Percentiles rank a stretch among this genome's conserved stretches.
Conservation (phyloP, 2,329 filamentous ascomycete genomes). For the Proliferodiscus dingleyae region DNA sequence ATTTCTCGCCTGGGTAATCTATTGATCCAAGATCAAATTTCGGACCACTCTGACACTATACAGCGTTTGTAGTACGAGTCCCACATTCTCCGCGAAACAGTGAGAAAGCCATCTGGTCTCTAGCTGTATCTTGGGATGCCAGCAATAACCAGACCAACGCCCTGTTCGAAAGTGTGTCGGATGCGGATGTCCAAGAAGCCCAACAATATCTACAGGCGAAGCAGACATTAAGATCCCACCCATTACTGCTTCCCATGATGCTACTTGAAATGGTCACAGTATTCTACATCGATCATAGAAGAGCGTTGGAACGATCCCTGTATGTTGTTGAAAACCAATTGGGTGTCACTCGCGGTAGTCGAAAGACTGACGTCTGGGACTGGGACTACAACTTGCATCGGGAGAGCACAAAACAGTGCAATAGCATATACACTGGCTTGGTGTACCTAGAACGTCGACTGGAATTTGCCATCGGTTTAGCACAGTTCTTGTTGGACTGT, state of each 20-base stretch:
- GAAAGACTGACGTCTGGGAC: slow-evolving; percentile 7
- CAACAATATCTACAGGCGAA: neutral
- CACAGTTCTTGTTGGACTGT: slow-evolving; percentile 3
- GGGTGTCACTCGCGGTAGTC: slow-evolving; percentile 2
- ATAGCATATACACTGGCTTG: slow-evolving; percentile 3
- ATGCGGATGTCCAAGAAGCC: slow-evolving; percentile 2
- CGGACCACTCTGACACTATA: too few relatives aligned
- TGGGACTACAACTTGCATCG: slow-evolving; percentile 7
- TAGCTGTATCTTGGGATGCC: slow-evolving; percentile 5
- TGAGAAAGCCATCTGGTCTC: slow-evolving; percentile 7
- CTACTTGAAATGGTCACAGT: slow-evolving; percentile 1
- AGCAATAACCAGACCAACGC: neutral
- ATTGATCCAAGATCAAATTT: too few relatives aligned
- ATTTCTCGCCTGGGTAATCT: slow-evolving; percentile 1
- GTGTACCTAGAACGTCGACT: slow-evolving; percentile 8
- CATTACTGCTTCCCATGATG: slow-evolving; percentile 2
- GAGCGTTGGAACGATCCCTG: neutral
- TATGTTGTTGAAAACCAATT: slow-evolving; percentile 1
- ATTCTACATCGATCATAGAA: slow-evolving; percentile 6
- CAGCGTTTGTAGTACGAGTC: too few relatives aligned
- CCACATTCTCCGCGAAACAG: slow-evolving; percentile 4
- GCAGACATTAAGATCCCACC: neutral
- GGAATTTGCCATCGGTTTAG: slow-evolving; percentile 3
- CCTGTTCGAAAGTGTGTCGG: slow-evolving; percentile 6
- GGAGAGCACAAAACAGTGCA: slow-evolving; percentile 3